phyloP scores from a whole-genome alignment of 2,329 filamentous ascomycete species.

The Aplosporella prunicola region DNA sequence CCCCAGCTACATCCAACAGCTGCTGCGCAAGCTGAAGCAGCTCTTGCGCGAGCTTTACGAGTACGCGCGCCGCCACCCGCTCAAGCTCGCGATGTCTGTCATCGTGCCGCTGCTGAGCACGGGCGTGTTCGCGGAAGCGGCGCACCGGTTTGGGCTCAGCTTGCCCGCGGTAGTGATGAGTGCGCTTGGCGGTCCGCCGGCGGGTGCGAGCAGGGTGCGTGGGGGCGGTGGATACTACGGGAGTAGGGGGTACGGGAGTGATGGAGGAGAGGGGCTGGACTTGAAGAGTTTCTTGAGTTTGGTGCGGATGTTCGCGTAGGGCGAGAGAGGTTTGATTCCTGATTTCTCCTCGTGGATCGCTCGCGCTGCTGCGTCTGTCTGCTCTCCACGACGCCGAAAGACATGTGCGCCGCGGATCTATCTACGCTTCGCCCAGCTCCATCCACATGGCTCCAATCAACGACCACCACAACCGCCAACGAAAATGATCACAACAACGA shows the following conservation, averaged over 20 bases:
- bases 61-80: constrained; percentile 73
- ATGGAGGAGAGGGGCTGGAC: constrained; percentile 11
- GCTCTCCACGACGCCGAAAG: no score
- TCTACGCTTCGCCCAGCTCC: no score
- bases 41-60: constrained; percentile 71
- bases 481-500: no score
- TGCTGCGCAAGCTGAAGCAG: constrained; percentile 66
- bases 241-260: constrained; percentile 33
- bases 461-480: no score
- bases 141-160: constrained; percentile 69
- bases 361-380: no score
- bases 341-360: no score
- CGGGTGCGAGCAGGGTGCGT: constrained; percentile 15
- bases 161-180: constrained; percentile 53
- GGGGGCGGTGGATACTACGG: constrained; percentile 35
- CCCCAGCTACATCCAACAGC: constrained; percentile 63
- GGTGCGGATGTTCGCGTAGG: background rate
- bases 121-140: constrained; percentile 67
- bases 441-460: no score
- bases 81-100: constrained; percentile 84
- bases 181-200: constrained; percentile 21
- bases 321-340: no score
- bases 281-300: constrained; percentile 10
- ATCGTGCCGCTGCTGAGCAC: constrained; percentile 81
- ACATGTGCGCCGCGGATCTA: no score